Conservation (phyloP, 306 rosid genomes). For the Trichosanthes truncata region DNA sequence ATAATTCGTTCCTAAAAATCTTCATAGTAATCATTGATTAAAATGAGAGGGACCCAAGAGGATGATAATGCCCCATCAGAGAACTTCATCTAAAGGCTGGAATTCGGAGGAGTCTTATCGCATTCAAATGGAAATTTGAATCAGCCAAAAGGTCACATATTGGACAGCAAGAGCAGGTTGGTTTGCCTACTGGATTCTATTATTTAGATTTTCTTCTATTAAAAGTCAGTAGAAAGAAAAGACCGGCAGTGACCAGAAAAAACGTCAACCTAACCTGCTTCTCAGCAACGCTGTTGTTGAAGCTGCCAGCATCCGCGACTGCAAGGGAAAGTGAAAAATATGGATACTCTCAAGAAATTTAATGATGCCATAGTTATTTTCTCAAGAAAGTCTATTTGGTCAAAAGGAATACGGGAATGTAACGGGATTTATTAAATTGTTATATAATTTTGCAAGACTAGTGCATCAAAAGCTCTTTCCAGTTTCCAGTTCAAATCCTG, state of each 20-base stretch:
- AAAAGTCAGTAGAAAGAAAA: not conserved
- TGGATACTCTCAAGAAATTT: not conserved
- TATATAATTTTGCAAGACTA: not conserved
- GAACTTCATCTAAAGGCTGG: not conserved
- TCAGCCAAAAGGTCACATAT: not conserved
- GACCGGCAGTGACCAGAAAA: not conserved
- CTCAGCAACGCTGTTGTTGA: constrained; percentile 72
- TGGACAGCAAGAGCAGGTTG: not conserved
- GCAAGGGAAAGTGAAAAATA: constrained; percentile 23
- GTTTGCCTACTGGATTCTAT: not conserved
- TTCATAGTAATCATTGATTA: not conserved
- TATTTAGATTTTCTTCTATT: not conserved
- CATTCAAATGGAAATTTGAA: not conserved
- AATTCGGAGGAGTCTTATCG: not conserved
- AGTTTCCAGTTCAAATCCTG: not conserved
- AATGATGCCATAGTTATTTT: not conserved
- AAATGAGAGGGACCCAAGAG: not conserved
- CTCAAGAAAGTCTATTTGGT: not conserved
- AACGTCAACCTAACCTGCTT: constrained; percentile 55
- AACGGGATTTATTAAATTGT: not conserved
- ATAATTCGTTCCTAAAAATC: not conserved
- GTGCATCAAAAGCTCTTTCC: not conserved
- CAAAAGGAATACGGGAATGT: not conserved
- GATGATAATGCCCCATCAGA: not conserved
- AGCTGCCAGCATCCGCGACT: constrained; percentile 71